These are phyloP conservation scores for Staphylotrichum tortipilum DNA, from an alignment of 495 filamentous ascomycete genomes.

Conservation along the genomic window DNA sequence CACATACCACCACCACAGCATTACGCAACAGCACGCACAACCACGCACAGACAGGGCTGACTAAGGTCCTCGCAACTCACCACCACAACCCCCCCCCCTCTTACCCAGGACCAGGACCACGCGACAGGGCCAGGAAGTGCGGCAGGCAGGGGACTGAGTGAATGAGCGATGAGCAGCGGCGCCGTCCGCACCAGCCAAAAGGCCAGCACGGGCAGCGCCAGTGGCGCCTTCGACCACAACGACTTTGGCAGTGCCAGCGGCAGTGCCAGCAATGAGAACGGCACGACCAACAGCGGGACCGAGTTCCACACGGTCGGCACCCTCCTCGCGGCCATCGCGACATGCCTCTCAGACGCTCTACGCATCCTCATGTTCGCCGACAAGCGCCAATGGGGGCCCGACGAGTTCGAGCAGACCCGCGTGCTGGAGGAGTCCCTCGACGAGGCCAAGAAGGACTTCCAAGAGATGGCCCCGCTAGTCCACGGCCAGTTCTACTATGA, in stretches of 20 bases:
- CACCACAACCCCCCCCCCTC: neutral
- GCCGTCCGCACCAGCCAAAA: slow-evolving; percentile 7
- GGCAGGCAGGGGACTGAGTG: neutral
- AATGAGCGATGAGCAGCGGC: slow-evolving; percentile 13
- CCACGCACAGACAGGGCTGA: neutral
- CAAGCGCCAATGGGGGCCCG: slow-evolving; percentile 41
- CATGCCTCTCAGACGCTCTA: slow-evolving; percentile 34
- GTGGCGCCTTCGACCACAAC: neutral
- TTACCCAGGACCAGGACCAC: neutral
- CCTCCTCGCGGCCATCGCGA: slow-evolving; percentile 41
- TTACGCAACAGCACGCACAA: too few species aligned
- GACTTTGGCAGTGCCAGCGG: neutral
- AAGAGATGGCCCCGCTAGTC: slow-evolving; percentile 38
- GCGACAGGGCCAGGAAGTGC: neutral
- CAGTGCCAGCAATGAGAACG: slow-evolving; percentile 1
- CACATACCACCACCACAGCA: too few species aligned
- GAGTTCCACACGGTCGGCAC: slow-evolving; percentile 35
- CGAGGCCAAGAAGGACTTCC: slow-evolving; percentile 45
- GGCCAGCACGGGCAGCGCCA: neutral
- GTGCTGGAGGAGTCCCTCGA: slow-evolving; percentile 39
- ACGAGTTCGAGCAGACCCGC: slow-evolving; percentile 42
- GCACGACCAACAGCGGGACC: slow-evolving; percentile 2
- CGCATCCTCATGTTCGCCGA: slow-evolving; percentile 42
- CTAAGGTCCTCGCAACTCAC: neutral
- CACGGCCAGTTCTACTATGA: slow-evolving; percentile 42